Conservation (phyloP, 371 early-diverging fungal species). For the Lichtheimia ornata region DNA sequence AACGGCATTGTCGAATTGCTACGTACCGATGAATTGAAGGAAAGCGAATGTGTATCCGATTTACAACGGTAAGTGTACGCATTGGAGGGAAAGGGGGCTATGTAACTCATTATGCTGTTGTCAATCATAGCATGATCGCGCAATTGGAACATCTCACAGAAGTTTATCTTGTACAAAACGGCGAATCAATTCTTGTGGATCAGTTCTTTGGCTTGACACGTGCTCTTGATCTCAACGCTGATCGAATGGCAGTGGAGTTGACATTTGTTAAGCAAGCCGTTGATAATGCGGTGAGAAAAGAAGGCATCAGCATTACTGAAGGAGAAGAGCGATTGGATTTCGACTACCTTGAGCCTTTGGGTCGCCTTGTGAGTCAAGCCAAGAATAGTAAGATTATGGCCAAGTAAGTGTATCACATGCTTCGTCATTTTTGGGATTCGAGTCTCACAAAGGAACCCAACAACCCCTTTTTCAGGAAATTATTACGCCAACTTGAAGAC, state of each 20-base stretch:
- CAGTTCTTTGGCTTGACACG: slow-evolving; percentile 59
- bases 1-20: slow-evolving; percentile 71
- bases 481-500: slow-evolving; percentile 68
- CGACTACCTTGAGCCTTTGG: slow-evolving; percentile 60
- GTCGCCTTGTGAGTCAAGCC: slow-evolving; percentile 55
- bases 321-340: slow-evolving; percentile 56
- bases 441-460: background rate
- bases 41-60: slow-evolving; percentile 60
- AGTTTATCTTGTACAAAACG: slow-evolving; percentile 44
- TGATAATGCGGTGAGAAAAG: slow-evolving; percentile 35
- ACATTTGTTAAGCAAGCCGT: slow-evolving; percentile 47
- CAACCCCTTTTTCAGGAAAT: slow-evolving; percentile 47
- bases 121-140: slow-evolving; percentile 52
- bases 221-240: slow-evolving; percentile 65
- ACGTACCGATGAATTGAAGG: slow-evolving; percentile 73
- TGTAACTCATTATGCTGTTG: background rate
- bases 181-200: slow-evolving; percentile 41
- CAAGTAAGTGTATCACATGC: slow-evolving; percentile 36
- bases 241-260: slow-evolving; percentile 65
- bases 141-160: slow-evolving; percentile 74
- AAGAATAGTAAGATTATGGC: slow-evolving; percentile 66
- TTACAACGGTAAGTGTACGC: slow-evolving; percentile 43
- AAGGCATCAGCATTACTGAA: slow-evolving; percentile 36
- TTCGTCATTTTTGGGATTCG: background rate
- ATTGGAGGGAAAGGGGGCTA: background rate